A percentile compares a stretch with the other conserved stretches of the same genome.
These are phyloP conservation scores for Pogostemon cablin DNA, from an alignment of 257 asterid genomes.

Conservation along the genomic window DNA sequence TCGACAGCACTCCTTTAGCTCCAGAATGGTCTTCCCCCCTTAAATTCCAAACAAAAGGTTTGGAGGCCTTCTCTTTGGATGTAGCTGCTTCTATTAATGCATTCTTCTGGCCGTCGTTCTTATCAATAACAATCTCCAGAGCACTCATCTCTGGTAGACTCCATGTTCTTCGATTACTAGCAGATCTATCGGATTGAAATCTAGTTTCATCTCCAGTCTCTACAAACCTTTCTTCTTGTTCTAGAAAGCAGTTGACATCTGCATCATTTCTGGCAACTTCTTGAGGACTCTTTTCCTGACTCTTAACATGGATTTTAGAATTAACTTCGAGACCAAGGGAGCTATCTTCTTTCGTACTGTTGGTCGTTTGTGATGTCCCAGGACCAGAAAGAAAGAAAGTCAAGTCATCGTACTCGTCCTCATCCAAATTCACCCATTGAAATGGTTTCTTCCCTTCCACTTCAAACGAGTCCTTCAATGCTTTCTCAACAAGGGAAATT, in stretches of 20 bases:
- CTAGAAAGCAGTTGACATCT: constrained; percentile 30
- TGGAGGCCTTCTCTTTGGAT: constrained; percentile 59
- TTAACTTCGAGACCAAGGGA: constrained; percentile 32
- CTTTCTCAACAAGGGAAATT: constrained; percentile 58
- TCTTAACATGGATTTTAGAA: constrained; percentile 33
- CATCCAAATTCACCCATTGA: constrained; percentile 68
- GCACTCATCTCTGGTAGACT: constrained; percentile 39
- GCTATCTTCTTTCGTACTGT: constrained; percentile 38
- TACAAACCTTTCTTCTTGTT: constrained; percentile 37
- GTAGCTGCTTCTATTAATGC: constrained; percentile 43
- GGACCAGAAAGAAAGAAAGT: constrained; percentile 74
- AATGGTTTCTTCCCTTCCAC: constrained; percentile 59
- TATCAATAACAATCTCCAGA: constrained; percentile 67
- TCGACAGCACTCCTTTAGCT: constrained; percentile 41
- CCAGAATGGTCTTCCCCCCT: constrained; percentile 41
- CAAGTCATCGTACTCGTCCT: constrained; percentile 64
- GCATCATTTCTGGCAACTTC: constrained; percentile 28
- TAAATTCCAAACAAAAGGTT: constrained; percentile 45
- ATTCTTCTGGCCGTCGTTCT: constrained; percentile 39
- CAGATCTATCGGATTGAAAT: constrained; percentile 39
- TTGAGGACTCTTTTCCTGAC: constrained; percentile 32
- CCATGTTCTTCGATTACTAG: constrained; percentile 43
- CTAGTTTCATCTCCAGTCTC: constrained; percentile 35
- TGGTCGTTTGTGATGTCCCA: constrained; percentile 31
- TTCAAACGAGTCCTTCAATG: constrained; percentile 58